These are phyloP conservation scores for Hawksworthiomyces lignivorus DNA, from an alignment of 2,329 filamentous ascomycete genomes.

Conservation along the genomic window DNA sequence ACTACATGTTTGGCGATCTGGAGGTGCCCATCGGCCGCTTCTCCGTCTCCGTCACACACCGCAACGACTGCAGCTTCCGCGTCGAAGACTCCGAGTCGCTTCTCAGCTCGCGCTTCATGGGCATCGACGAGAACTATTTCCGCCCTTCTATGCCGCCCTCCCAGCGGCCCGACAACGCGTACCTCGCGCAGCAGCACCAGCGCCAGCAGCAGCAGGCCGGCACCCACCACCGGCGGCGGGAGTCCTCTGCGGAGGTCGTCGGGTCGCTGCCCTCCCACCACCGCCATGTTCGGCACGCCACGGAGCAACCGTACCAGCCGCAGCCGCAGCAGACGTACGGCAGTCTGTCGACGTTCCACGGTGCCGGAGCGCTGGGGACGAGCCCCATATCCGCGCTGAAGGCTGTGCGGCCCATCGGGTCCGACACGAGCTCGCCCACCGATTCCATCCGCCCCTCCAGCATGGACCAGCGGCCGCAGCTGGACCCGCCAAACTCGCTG, in stretches of 20 bases:
- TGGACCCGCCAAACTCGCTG: constrained; percentile 42
- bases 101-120: constrained; percentile 88
- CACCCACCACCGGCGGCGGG: constrained; percentile 22
- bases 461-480: constrained; percentile 24
- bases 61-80: constrained; percentile 82
- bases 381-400: constrained; percentile 81
- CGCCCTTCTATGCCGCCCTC: constrained; percentile 58
- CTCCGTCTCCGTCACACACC: constrained; percentile 73
- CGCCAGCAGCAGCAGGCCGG: neutral
- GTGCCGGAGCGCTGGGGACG: constrained; percentile 66
- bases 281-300: constrained; percentile 36
- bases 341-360: constrained; percentile 82
- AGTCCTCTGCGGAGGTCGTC: constrained; percentile 40
- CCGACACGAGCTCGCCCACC: constrained; percentile 53
- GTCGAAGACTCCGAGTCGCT: constrained; percentile 88
- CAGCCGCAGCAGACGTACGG: constrained; percentile 65
- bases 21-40: constrained; percentile 83
- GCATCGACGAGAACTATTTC: constrained; percentile 80
- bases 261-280: constrained; percentile 69
- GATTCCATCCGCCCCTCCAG: constrained; percentile 39
- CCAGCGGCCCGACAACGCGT: constrained; percentile 34
- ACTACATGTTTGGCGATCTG: constrained; percentile 74
- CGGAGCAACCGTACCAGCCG: constrained; percentile 37
- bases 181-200: neutral
- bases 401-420: constrained; percentile 55